Evolutionary conservation across 2,329 filamentous ascomycete species (phyloP).

Genomic region (Penicillium griseofulvum): DNA sequence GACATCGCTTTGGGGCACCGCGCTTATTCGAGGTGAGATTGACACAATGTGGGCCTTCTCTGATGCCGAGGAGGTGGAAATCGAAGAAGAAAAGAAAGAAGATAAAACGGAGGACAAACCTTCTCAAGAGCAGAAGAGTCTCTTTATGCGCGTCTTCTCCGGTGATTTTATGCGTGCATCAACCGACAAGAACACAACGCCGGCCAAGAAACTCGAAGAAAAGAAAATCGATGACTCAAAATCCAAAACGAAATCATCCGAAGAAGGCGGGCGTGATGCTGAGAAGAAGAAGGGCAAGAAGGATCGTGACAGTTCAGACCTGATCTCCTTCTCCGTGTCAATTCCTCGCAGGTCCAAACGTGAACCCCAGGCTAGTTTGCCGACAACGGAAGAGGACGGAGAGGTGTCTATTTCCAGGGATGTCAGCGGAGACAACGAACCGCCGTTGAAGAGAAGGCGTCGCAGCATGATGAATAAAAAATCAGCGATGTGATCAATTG

Average conservation of each 20-base stretch:
- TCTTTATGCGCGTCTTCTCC: constrained; percentile 32
- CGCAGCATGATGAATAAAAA: constrained; percentile 24
- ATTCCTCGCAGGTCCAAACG: constrained; percentile 22
- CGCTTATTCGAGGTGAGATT: constrained; percentile 67
- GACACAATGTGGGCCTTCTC: constrained; percentile 76
- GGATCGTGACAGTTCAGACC: constrained; percentile 17
- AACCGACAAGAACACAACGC: not conserved
- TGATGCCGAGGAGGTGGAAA: constrained; percentile 57
- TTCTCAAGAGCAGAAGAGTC: constrained; percentile 9
- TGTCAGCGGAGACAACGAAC: constrained; percentile 27
- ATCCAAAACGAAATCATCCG: constrained; percentile 36
- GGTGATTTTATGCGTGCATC: constrained; percentile 15
- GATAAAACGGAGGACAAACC: constrained; percentile 44
- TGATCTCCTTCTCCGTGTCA: constrained; percentile 36
- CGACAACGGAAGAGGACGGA: constrained; percentile 12
- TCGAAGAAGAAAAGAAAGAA: constrained; percentile 32
- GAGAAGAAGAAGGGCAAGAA: constrained; percentile 15
- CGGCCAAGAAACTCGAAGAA: not conserved
- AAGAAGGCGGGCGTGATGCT: constrained; percentile 1
- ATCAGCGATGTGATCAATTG: not conserved
- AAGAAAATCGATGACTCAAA: constrained; percentile 7
- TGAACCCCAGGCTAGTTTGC: not conserved
- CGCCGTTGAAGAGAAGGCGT: constrained; percentile 36
- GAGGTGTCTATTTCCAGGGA: constrained; percentile 20
- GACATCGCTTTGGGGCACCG: constrained; percentile 71